Conservation (phyloP, 768 basidiomycete species). For the Pisolithus tinctorius region DNA sequence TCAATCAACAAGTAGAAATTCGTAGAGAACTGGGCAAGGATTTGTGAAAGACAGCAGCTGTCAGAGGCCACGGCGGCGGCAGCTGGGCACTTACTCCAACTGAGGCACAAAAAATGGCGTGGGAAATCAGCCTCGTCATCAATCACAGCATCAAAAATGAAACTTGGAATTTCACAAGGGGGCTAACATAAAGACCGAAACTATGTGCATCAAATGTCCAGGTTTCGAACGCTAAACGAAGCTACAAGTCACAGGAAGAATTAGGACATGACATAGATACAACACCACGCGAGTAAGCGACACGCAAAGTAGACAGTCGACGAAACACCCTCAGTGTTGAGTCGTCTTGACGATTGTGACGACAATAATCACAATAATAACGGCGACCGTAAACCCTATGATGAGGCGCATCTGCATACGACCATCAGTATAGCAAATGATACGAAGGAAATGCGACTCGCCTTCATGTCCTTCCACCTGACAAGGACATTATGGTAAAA, state of each 20-base stretch:
- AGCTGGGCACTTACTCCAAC: neutral
- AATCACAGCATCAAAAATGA: neutral
- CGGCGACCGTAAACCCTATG: constrained; percentile 81
- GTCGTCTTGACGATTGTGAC: constrained; percentile 91
- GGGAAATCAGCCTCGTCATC: neutral
- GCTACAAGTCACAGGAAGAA: constrained; percentile 19
- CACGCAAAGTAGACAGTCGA: constrained; percentile 8
- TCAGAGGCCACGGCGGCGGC: neutral
- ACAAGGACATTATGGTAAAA: constrained; percentile 6
- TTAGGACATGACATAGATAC: constrained; percentile 38
- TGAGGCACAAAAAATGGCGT: neutral
- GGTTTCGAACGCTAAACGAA: constrained; percentile 9
- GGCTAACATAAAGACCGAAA: neutral
- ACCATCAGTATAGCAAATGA: constrained; percentile 4
- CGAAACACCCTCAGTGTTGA: constrained; percentile 31
- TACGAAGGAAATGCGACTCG: constrained; percentile 23
- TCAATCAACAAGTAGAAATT: constrained; percentile 5
- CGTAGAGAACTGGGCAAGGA: neutral
- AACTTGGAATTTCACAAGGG: neutral
- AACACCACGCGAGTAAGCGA: constrained; percentile 28
- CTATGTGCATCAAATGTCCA: constrained; percentile 11
- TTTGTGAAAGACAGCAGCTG: neutral
- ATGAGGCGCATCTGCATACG: constrained; percentile 85
- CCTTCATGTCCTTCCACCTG: constrained; percentile 99
- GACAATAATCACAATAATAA: constrained; percentile 94